Evolutionary conservation across 441 rosid genomes (phyloP).

Genomic region (Dalechampia spathulata): DNA sequence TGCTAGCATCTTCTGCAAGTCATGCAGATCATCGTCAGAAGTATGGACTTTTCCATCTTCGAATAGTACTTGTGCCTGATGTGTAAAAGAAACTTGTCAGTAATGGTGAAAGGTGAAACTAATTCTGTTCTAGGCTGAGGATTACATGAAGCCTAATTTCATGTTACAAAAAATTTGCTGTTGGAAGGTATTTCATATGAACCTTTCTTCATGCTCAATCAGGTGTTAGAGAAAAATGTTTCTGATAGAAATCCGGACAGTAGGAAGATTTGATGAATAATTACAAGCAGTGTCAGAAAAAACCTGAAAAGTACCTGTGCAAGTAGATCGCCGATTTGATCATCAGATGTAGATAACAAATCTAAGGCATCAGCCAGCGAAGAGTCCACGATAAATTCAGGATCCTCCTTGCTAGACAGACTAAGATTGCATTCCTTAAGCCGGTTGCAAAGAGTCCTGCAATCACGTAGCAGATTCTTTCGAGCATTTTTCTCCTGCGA

Average conservation of each 20-base stretch:
- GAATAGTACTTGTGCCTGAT: conserved; percentile 54
- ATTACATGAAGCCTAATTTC: neutral
- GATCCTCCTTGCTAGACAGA: conserved; percentile 45
- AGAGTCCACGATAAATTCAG: conserved; percentile 36
- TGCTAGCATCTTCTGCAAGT: conserved; percentile 56
- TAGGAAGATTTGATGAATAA: no score
- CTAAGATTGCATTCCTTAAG: conserved; percentile 63
- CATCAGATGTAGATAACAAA: conserved; percentile 56
- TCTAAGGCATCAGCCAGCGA: conserved; percentile 51
- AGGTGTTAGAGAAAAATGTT: no score
- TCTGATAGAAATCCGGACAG: no score
- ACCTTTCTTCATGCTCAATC: no score
- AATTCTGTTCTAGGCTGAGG: no score
- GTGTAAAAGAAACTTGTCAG: neutral
- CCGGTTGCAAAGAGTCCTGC: conserved; percentile 51
- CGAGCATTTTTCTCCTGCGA: conserved; percentile 41
- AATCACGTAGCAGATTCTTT: conserved; percentile 57
- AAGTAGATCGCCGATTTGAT: conserved; percentile 43
- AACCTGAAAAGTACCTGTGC: conserved; percentile 53
- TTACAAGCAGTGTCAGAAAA: neutral
- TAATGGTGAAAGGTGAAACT: no score
- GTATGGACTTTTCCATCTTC: conserved; percentile 38
- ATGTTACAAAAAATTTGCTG: no score
- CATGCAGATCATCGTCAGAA: conserved; percentile 25
- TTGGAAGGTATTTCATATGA: no score